Base-by-base conservation (phyloP, 2,329 filamentous ascomycete genomes). In the Pseudogymnoascus sp. region DNA sequence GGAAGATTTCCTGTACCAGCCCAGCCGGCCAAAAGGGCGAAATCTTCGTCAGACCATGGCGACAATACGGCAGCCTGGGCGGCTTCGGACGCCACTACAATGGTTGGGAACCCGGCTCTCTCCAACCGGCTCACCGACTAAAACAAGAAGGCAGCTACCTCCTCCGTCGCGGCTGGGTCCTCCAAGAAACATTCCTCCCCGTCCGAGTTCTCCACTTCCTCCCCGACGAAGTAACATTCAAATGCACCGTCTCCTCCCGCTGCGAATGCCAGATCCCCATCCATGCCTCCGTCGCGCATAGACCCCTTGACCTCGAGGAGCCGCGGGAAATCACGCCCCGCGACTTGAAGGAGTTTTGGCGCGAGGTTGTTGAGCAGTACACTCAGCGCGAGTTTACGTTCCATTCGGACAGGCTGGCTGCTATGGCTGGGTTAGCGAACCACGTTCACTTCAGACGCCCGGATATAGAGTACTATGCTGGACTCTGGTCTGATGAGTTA, bases 341-440 rank as follows among this genome's bases (percentile, higher is more conserved):
- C 5, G 28, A 56, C 4, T 16, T 56, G 5, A 56, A 56, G 28
- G 49, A 56, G 25, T 56, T 56, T 34, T 65, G 64, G 66, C 63
- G 46, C 3, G 43, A 65, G 6, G 23, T 62, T 12, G 49, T 66
- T 14, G 62, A 66, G n/a, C 60, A 67, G 53, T 67, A 67, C 21
- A 62, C 65, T 3, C 62, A 40, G 21, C 49, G 65, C 7, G 28
- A 63, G 8, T 61, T 67, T 6, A 64, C 60, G 3, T 66, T 66
- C 49, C 42, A 43, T 2, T 63, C 63, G 40, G 66, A 67, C 23
- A 63, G 61, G n/a, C 36, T 67, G 3, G 34, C 63, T 25, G 65
- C 65, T 4, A 64, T 67, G 14, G 64, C 63, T 0, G 66, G 65
- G 4, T 21, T 66, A 11, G 66, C 65, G 1, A 21, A 4, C 9